Evolutionary conservation across 1,284 basidiomycete species (phyloP), one percentile per base, ranked within the genome.

Genomic region (Rhodotorula sp.): DNA sequence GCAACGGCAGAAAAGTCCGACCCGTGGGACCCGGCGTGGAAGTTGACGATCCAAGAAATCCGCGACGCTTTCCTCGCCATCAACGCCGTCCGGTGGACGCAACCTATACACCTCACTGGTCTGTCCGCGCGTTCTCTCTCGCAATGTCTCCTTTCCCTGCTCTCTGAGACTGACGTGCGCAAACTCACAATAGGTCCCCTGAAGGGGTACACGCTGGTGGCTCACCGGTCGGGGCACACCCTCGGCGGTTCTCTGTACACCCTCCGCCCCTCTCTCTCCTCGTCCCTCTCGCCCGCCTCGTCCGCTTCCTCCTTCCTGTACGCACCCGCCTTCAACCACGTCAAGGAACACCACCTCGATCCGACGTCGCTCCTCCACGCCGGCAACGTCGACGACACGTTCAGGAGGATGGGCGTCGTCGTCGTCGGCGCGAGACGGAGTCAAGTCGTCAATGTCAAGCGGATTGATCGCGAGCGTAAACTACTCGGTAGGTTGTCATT

Each of bases 161-260:
- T 8, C 23, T 26, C 31, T 70, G 45, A 58, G 19, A 2, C 31
- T 26, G 15, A n/a, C 5, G 16, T 1, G 80, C 81, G 28, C 56
- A 12, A 43, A 43, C 21, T 10, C 45, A 0, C 60, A 66, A 50
- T 79, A 92, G 92, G 91, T 60, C 92, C 92, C 82, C 90, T 90
- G 76, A 91, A 93, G 79, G 91, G 92, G 64, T 84, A 98, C 74
- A 95, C 95, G 0, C 90, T 99, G 72, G 97, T 95, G 23, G 95
- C 97, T 0, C 97, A 97, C 84, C 91, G 92, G 75, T 92, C 94
- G 18, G 97, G 97, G 0, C 95, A 98, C 81, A 92, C 93, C 0
- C 87, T 99, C 26, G 97, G 97, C 76, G 97, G 95, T 62, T 94
- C 95, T 3, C 91, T 99, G 75, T 99, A 95, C 95, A 98, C 98